A percentile compares a stretch with the other conserved stretches of the same genome.
Evolutionary conservation across 2,329 filamentous ascomycete genomes (phyloP).

Genomic region (Pestalotiopsis sp.): DNA sequence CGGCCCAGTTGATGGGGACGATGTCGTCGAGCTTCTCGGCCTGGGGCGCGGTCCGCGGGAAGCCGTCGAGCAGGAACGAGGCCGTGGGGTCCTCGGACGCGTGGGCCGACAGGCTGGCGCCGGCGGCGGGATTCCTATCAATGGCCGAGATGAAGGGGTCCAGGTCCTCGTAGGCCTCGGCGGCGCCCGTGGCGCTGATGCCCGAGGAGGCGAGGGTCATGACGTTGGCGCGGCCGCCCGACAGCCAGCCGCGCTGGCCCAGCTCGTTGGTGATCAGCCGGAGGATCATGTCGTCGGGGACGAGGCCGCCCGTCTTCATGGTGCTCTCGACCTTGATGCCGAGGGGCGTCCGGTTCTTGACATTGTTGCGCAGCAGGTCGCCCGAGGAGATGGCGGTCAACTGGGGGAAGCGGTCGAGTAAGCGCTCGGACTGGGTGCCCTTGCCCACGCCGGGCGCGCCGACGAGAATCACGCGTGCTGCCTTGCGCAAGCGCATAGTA

Average conservation of each 20-base stretch:
- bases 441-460: conserved; percentile 97
- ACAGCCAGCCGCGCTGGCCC: conserved; percentile 81
- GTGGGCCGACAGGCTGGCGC: conserved; percentile 37
- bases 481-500: conserved; percentile 70
- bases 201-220: conserved; percentile 53
- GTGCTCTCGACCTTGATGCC: conserved; percentile 88
- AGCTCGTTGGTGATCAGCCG: conserved; percentile 92
- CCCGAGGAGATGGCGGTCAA: conserved; percentile 91
- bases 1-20: conserved; percentile 92
- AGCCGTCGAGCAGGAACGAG: conserved; percentile 95
- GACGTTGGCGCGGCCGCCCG: conserved; percentile 46
- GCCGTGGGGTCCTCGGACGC: conserved; percentile 73
- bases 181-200: conserved; percentile 29
- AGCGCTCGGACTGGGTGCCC: conserved; percentile 89
- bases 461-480: conserved; percentile 91
- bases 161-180: conserved; percentile 31
- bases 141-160: conserved; percentile 44
- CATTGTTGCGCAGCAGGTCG: conserved; percentile 89
- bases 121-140: conserved; percentile 39
- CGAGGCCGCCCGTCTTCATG: conserved; percentile 87
- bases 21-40: conserved; percentile 76
- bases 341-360: conserved; percentile 82
- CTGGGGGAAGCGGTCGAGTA: conserved; percentile 85
- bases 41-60: conserved; percentile 85
- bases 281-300: conserved; percentile 88